These are phyloP conservation scores for Podochytrium sp. DNA, from an alignment of 192 early-diverging fungal genomes.

Conservation along the genomic window DNA sequence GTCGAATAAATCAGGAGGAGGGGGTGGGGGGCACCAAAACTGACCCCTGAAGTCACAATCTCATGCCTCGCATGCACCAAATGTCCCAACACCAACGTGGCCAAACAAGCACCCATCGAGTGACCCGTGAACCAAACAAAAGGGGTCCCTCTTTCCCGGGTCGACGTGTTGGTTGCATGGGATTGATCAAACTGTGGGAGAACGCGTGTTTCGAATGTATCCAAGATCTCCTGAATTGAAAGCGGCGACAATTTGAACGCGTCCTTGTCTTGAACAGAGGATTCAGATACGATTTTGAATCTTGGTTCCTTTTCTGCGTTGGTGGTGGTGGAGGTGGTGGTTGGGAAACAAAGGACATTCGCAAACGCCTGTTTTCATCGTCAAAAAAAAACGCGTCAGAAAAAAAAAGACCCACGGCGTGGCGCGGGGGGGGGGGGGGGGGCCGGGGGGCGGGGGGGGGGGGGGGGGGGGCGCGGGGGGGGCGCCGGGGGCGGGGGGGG, in stretches of 20 bases:
- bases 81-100: constrained; percentile 26
- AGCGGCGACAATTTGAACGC: too few species aligned
- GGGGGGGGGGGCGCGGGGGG: too few species aligned
- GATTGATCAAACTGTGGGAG: constrained; percentile 3
- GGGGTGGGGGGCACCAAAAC: neutral
- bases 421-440: too few species aligned
- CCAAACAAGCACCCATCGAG: constrained; percentile 23
- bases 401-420: neutral
- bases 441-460: too few species aligned
- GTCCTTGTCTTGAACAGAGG: too few species aligned
- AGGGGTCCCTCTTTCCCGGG: neutral
- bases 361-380: constrained; percentile 7
- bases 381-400: neutral
- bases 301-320: too few species aligned
- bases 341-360: constrained; percentile 16
- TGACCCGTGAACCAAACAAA: constrained; percentile 36
- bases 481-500: too few species aligned
- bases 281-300: too few species aligned
- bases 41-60: constrained; percentile 11
- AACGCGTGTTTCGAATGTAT: neutral
- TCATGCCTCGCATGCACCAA: constrained; percentile 21
- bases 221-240: neutral
- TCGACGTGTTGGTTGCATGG: neutral
- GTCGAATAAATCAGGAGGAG: too few species aligned
- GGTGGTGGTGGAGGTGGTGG: neutral